A percentile compares a stretch with the other conserved stretches of the same genome.
phyloP scores from a whole-genome alignment of 1,284 basidiomycete genomes.

The Cutaneotrichosporon sp. region DNA sequence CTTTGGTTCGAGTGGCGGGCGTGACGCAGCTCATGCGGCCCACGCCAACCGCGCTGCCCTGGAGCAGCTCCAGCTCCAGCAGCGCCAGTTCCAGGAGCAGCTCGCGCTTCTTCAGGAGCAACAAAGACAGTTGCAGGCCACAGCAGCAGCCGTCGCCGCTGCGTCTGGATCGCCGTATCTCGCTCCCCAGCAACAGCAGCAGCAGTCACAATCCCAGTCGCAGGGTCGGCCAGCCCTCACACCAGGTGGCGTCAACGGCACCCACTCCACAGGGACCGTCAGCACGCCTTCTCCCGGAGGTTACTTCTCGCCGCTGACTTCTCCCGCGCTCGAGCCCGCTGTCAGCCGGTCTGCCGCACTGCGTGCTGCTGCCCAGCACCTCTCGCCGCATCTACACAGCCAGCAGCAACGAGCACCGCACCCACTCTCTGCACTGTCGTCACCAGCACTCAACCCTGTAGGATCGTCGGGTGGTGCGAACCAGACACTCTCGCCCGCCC shows the following conservation, averaged over 20 bases:
- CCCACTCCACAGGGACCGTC: conserved; percentile 23
- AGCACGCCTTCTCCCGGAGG: conserved; percentile 43
- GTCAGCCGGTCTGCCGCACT: conserved; percentile 29
- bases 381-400: conserved; percentile 23
- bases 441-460: conserved; percentile 45
- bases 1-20: conserved; percentile 20
- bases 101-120: conserved; percentile 43
- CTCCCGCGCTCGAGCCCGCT: conserved; percentile 59
- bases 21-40: background rate
- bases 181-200: conserved; percentile 16
- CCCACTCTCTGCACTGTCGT: conserved; percentile 43
- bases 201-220: conserved; percentile 16
- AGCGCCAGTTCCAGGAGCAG: conserved; percentile 50
- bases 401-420: conserved; percentile 34
- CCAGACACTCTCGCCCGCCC: conserved; percentile 49
- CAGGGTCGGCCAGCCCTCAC: conserved; percentile 26
- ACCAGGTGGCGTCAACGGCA: conserved; percentile 20
- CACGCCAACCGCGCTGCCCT: conserved; percentile 31
- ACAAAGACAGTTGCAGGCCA: conserved; percentile 46
- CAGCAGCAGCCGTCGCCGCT: conserved; percentile 43
- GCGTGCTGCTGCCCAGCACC: conserved; percentile 31
- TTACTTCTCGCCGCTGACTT: conserved; percentile 61
- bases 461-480: conserved; percentile 49
- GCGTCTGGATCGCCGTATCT: conserved; percentile 31
- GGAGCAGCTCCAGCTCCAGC: conserved; percentile 48